A percentile compares a stretch with the other conserved stretches of the same genome.
Evolutionary conservation across 1,284 basidiomycete species (phyloP).

Genomic region (Puccinia polysora): DNA sequence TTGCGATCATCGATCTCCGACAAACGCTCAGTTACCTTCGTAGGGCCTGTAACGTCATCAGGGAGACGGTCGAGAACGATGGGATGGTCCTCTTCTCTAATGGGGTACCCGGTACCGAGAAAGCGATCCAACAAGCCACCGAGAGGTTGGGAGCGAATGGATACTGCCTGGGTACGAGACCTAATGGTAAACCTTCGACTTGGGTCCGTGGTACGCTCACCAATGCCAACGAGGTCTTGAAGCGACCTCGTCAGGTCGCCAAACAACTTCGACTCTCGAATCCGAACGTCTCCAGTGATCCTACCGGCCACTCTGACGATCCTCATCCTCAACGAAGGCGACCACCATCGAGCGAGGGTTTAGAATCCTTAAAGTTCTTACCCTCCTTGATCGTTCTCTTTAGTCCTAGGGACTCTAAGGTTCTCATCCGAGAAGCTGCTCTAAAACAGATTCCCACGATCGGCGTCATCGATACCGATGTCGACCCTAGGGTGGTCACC

Average conservation of each 20-base stretch:
- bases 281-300: background rate
- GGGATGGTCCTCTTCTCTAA: constrained; percentile 73
- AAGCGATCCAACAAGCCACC: constrained; percentile 71
- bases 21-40: constrained; percentile 85
- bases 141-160: constrained; percentile 69
- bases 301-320: background rate
- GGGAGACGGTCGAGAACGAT: constrained; percentile 72
- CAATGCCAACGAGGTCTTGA: constrained; percentile 66
- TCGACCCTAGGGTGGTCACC: constrained; percentile 92
- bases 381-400: constrained; percentile 48
- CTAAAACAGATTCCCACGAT: constrained; percentile 55
- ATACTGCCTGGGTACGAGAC: constrained; percentile 64
- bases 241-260: constrained; percentile 48
- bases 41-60: constrained; percentile 79
- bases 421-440: constrained; percentile 55
- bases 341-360: background rate
- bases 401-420: constrained; percentile 47
- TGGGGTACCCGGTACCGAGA: constrained; percentile 14
- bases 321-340: background rate
- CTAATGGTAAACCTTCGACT: constrained; percentile 58
- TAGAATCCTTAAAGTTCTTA: constrained; percentile 26
- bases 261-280: constrained; percentile 11
- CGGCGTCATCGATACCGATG: constrained; percentile 82
- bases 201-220: constrained; percentile 94
- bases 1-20: constrained; percentile 92